These are phyloP conservation scores for Phytophthora cajani DNA, from an alignment of 352 stramenopile genomes.

Conservation along the genomic window DNA sequence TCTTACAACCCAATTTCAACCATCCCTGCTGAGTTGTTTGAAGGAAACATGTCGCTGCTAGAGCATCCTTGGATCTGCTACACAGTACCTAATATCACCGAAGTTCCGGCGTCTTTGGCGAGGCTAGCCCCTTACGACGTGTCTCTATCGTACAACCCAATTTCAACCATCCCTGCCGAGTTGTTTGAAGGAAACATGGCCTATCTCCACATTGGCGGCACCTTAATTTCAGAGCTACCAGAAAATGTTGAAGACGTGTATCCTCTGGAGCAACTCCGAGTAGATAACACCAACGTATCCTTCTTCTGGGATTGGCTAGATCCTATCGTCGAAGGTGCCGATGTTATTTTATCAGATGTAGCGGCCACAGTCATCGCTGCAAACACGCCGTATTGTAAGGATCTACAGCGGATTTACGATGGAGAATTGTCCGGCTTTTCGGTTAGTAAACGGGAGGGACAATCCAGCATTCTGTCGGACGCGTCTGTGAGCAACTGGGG, in stretches of 20 bases:
- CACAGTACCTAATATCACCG: background rate
- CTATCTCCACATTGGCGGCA: background rate
- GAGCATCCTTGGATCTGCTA: too few species aligned
- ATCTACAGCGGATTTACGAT: background rate
- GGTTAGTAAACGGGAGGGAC: background rate
- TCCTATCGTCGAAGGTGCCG: background rate
- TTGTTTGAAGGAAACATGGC: background rate
- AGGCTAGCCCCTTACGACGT: background rate
- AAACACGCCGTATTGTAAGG: background rate
- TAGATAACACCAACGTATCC: background rate
- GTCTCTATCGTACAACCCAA: background rate
- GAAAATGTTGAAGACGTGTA: background rate
- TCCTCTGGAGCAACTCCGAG: background rate
- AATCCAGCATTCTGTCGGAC: background rate
- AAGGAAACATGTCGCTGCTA: background rate
- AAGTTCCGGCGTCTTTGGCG: background rate
- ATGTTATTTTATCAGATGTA: background rate
- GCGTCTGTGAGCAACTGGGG: too few species aligned
- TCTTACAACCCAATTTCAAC: background rate
- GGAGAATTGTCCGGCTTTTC: background rate
- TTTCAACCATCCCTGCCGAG: background rate
- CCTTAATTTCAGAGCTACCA: background rate
- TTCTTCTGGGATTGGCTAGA: slow-evolving; percentile 2
- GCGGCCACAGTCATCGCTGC: background rate
- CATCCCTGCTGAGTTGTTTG: background rate